Percentiles rank a stretch among this genome's conserved stretches.
Conservation (phyloP, 768 basidiomycete genomes). For the Suillus brevipes region DNA sequence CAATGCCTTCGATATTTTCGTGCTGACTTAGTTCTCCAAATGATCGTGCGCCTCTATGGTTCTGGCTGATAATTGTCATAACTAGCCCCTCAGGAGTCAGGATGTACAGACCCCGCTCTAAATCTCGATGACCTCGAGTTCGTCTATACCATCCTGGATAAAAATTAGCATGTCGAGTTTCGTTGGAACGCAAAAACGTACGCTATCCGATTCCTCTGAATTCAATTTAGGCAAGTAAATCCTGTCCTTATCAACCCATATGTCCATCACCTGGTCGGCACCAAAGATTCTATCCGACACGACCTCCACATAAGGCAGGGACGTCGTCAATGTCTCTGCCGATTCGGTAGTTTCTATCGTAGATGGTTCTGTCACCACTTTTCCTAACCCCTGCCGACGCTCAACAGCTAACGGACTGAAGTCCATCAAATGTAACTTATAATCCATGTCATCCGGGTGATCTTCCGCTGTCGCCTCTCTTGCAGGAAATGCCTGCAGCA, state of each 20-base stretch:
- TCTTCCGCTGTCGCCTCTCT: not conserved
- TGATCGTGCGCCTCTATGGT: not conserved
- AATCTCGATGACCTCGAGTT: not conserved
- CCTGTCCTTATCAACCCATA: constrained; percentile 3
- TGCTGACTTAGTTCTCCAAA: constrained; percentile 4
- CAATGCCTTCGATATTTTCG: constrained; percentile 20
- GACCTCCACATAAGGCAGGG: constrained; percentile 7
- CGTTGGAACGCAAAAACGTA: not conserved
- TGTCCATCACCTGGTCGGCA: not conserved
- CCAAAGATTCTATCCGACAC: constrained; percentile 4
- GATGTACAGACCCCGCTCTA: not conserved
- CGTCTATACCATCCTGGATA: not conserved
- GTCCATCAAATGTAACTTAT: constrained; percentile 1
- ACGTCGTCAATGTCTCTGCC: not conserved
- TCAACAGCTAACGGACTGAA: constrained; percentile 5
- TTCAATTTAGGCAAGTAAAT: not conserved
- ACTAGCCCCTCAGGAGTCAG: not conserved
- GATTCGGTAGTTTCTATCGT: not conserved
- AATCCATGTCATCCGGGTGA: not conserved
- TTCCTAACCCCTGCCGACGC: constrained; percentile 4
- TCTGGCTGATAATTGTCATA: not conserved
- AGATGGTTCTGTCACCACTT: constrained; percentile 3
- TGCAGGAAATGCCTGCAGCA: constrained; percentile 3
- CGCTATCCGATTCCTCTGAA: not conserved
- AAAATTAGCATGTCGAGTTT: not conserved